Conservation (phyloP, 164 flowering plant genomes). For the Sedum album region DNA sequence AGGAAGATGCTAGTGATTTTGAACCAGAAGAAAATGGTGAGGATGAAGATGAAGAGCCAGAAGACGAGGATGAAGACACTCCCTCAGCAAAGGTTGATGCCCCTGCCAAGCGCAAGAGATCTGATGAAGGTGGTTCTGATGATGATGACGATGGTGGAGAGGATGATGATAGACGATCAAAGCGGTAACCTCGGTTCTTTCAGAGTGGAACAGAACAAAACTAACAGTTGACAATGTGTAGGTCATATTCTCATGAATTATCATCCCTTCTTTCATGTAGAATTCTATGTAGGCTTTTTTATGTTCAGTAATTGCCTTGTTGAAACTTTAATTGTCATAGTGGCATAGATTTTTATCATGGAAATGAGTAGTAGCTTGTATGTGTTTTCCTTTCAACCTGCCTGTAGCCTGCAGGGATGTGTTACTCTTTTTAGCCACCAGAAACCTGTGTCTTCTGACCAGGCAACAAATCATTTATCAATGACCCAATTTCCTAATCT, state of each 20-base stretch:
- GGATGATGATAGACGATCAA: conserved; percentile 45
- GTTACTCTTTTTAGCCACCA: no score
- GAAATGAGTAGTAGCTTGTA: background rate
- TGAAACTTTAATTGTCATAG: background rate
- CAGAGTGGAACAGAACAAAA: conserved; percentile 19
- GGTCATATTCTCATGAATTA: conserved; percentile 18
- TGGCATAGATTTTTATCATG: background rate
- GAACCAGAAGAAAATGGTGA: conserved; percentile 74
- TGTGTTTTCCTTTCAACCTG: conserved; percentile 15
- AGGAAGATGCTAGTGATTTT: conserved; percentile 79
- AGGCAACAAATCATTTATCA: no score
- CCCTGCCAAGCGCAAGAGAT: conserved; percentile 53
- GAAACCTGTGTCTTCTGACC: no score
- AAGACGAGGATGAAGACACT: conserved; percentile 25
- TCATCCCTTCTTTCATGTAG: background rate
- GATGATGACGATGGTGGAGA: conserved; percentile 34
- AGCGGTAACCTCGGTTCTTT: conserved; percentile 39
- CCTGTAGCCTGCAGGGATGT: no score
- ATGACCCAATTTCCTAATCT: conserved; percentile 65
- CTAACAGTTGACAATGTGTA: conserved; percentile 27
- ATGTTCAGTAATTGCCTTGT: background rate
- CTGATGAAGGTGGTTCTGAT: conserved; percentile 39
- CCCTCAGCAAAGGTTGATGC: conserved; percentile 40
- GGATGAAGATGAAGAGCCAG: conserved; percentile 49
- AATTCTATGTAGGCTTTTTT: background rate